Evolutionary conservation across 2,329 filamentous ascomycete species (phyloP), one percentile per base, ranked within the genome.

Genomic region (Lasiodiplodia sp.): DNA sequence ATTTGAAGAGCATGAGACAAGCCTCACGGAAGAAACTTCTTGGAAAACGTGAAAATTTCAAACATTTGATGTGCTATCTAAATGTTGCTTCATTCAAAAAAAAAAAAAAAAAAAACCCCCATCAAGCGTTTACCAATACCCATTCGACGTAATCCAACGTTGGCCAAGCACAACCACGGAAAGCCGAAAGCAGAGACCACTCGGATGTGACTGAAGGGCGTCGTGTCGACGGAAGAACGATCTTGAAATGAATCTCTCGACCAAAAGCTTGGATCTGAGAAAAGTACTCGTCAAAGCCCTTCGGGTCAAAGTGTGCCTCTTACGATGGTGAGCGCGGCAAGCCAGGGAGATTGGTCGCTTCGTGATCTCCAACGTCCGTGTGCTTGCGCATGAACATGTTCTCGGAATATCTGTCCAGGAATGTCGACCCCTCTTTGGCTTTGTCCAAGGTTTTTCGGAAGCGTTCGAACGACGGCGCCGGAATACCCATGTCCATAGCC

Each of bases 151-250:
- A 6, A 7, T 28, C 28, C 28, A 28, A 28, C 28, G 28, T 28
- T 28, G 28, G 5, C 28, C 5, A 28, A 28, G 4, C 28, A 28
- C 28, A 28, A 28, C 4, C 28, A 28, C 28, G 28, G 28, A 28
- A 28, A 28, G 28, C 28, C 28, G 5, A 28, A 28, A 28, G 28
- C 28, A 28, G 28, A 28, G 5, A 28, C 28, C 28, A 78, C 51
- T 79, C 77, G 66, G 78, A 80, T 4, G 75, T 72, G n/a, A 70
- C 71, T 66, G 77, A 79, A 69, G 74, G 71, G 8, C 77, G 77
- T 52, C 65, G 65, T 31, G 53, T 2, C 2, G 65, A 58, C 40
- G 65, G 65, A 16, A 67, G 55, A 55, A 55, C 44, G 51, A 60
- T 67, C 44, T 52, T 67, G 44, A 44, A 60, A 44, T 60, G 21